These are phyloP conservation scores for Takashimella koratensis DNA, from an alignment of 1,284 basidiomycete species.

Conservation along the genomic window DNA sequence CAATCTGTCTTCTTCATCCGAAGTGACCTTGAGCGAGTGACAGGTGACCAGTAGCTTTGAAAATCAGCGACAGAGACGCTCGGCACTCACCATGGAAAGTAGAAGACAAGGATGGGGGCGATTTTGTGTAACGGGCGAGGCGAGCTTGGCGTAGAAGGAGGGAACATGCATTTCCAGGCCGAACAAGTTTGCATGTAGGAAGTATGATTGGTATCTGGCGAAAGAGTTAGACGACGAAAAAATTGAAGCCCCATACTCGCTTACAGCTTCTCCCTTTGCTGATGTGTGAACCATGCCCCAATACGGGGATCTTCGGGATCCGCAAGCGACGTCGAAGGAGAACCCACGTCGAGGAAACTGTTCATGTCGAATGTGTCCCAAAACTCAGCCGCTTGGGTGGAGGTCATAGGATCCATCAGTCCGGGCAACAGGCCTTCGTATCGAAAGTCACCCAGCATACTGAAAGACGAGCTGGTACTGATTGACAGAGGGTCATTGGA, in stretches of 20 bases:
- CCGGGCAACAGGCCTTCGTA: too few species aligned
- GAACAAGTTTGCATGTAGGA: constrained; percentile 14
- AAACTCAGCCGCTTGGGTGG: too few species aligned
- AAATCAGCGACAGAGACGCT: neutral
- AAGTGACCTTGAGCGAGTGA: constrained; percentile 6
- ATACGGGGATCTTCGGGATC: neutral
- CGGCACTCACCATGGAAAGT: constrained; percentile 14
- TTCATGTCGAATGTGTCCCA: neutral
- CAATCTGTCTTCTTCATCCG: constrained; percentile 7
- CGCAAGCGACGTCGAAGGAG: constrained; percentile 6
- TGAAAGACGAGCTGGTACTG: too few species aligned
- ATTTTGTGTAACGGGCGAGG: constrained; percentile 6
- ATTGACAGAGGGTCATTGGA: constrained; percentile 3
- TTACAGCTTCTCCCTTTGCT: constrained; percentile 14
- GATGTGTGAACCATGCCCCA: neutral
- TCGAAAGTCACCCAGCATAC: too few species aligned
- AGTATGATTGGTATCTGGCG: constrained; percentile 18
- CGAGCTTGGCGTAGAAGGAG: constrained; percentile 12
- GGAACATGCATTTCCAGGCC: constrained; percentile 20
- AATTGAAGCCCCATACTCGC: too few species aligned
- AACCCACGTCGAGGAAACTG: constrained; percentile 8
- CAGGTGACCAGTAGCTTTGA: constrained; percentile 13
- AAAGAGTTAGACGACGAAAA: neutral
- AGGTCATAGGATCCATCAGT: too few species aligned
- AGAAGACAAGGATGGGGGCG: constrained; percentile 21